Conservation (phyloP, 169 alveolate species). For the Besnoitia besnoiti region DNA sequence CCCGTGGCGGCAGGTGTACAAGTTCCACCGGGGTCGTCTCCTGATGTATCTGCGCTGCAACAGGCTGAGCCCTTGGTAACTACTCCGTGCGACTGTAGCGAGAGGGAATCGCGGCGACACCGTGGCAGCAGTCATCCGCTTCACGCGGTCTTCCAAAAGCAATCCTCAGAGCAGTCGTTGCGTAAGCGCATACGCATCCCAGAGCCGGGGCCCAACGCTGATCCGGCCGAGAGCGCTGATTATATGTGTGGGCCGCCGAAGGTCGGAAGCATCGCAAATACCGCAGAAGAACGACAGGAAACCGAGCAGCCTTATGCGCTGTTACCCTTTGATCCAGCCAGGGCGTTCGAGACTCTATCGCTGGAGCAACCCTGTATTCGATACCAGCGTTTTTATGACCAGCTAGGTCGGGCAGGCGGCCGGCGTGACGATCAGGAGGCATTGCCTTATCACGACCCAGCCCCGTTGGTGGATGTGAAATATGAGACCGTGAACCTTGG, state of each 20-base stretch:
- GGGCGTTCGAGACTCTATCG: not conserved
- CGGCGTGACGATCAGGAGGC: not conserved
- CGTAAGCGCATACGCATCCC: not conserved
- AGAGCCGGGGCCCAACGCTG: too few species aligned
- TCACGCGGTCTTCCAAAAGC: not conserved
- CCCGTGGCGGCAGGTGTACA: not conserved
- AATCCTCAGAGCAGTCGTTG: not conserved
- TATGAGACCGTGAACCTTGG: constrained; percentile 25
- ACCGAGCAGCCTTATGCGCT: not conserved
- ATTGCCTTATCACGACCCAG: not conserved
- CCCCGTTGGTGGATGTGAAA: not conserved
- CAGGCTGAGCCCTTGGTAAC: not conserved
- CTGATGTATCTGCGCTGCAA: not conserved
- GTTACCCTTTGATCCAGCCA: not conserved
- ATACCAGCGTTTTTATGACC: not conserved
- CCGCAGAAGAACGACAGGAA: not conserved
- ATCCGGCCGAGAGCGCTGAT: not conserved
- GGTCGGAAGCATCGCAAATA: not conserved
- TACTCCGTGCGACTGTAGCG: not conserved
- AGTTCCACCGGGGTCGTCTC: not conserved
- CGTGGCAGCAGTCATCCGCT: not conserved
- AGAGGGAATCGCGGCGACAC: not conserved
- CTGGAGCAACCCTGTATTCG: not conserved
- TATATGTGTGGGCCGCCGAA: not conserved
- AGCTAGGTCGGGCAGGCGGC: not conserved